These are phyloP conservation scores for Fraxinus xanthoxyloides DNA, from an alignment of 305 asterid genomes.

Conservation along the genomic window DNA sequence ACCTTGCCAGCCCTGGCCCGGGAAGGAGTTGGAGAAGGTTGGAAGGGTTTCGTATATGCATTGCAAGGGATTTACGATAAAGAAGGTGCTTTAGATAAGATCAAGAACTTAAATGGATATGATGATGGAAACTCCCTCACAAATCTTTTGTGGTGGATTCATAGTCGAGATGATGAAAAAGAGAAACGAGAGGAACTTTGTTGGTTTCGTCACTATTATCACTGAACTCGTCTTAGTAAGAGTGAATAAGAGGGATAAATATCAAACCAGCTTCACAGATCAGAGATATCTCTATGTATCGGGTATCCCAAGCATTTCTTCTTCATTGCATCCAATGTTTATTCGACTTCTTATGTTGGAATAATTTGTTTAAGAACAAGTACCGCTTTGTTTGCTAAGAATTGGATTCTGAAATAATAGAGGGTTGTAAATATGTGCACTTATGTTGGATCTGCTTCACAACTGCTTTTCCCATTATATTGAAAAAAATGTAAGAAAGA, in stretches of 20 bases:
- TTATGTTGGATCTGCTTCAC: neutral
- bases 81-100: slow-evolving; percentile 43
- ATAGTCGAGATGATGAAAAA: slow-evolving; percentile 50
- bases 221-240: slow-evolving; percentile 24
- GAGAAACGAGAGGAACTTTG: slow-evolving; percentile 36
- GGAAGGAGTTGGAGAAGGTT: slow-evolving; percentile 83
- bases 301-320: neutral
- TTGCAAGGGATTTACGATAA: slow-evolving; percentile 68
- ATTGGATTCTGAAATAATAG: neutral
- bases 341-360: neutral
- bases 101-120: slow-evolving; percentile 43
- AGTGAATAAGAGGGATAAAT: neutral
- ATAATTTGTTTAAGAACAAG: neutral
- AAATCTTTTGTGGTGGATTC: slow-evolving; percentile 85
- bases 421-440: neutral
- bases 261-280: neutral
- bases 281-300: neutral
- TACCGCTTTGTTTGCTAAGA: neutral
- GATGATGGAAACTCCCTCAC: slow-evolving; percentile 82
- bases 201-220: slow-evolving; percentile 66
- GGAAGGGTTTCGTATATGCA: slow-evolving; percentile 81
- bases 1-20: slow-evolving; percentile 58
- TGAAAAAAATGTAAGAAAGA: neutral
- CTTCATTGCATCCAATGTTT: neutral
- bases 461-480: neutral